phyloP scores from a whole-genome alignment of 2,329 filamentous ascomycete species.

The Sarocladium brachiariae region DNA sequence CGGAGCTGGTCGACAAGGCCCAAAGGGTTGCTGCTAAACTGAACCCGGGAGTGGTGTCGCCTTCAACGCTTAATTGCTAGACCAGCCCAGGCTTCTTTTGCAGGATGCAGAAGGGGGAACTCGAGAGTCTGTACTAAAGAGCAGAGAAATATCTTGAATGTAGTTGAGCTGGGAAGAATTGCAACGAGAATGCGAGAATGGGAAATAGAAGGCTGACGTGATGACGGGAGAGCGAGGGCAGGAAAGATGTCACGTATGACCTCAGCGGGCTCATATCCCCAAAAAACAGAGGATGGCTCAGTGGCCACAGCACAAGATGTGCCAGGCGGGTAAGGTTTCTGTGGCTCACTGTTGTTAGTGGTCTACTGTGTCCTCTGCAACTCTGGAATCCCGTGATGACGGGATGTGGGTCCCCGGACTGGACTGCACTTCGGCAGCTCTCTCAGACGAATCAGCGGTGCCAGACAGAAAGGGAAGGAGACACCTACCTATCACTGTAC shows the following conservation, averaged over 20 bases:
- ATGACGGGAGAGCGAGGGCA: background rate
- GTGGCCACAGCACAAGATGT: background rate
- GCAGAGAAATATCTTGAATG: background rate
- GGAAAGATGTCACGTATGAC: background rate
- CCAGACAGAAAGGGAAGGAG: slow-evolving; percentile 2
- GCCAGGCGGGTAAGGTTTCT: background rate
- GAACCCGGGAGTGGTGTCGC: slow-evolving; percentile 1
- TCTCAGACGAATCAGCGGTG: background rate
- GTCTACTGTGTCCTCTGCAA: slow-evolving; percentile 10
- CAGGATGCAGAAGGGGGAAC: too few species aligned
- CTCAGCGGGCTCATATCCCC: background rate
- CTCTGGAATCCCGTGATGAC: slow-evolving; percentile 8
- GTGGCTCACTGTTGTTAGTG: too few species aligned
- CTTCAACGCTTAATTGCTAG: slow-evolving; percentile 3
- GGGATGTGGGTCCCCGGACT: slow-evolving; percentile 4
- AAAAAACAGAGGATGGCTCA: background rate
- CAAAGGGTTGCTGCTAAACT: slow-evolving; percentile 1
- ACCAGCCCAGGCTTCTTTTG: too few species aligned
- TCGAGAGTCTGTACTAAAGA: too few species aligned
- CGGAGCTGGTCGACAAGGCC: slow-evolving; percentile 5
- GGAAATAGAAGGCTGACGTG: background rate
- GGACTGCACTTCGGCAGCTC: background rate
- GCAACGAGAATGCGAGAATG: slow-evolving; percentile 3
- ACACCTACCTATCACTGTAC: too few species aligned
- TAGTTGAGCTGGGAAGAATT: background rate